These are phyloP conservation scores for Zymoseptoria ardabiliae DNA, from an alignment of 2,329 filamentous ascomycete species.

Conservation along the genomic window DNA sequence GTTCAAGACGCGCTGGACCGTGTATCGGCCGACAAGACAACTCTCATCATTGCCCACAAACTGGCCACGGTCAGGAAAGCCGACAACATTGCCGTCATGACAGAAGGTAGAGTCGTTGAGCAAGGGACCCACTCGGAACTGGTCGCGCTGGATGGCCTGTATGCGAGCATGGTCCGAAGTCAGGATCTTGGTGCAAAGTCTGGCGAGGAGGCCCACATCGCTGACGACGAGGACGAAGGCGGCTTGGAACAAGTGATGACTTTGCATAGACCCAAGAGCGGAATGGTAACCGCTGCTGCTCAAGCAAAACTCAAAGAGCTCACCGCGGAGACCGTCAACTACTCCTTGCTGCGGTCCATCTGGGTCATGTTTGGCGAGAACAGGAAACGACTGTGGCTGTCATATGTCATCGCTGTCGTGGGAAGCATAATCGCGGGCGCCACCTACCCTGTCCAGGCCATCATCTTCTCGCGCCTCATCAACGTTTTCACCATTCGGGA, in stretches of 20 bases:
- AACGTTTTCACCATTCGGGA: slow-evolving; percentile 40
- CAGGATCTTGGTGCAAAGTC: slow-evolving; percentile 38
- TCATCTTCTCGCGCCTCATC: slow-evolving; percentile 45
- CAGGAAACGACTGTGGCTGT: slow-evolving; percentile 29
- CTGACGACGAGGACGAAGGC: slow-evolving; percentile 20
- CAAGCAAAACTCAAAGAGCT: slow-evolving; percentile 27
- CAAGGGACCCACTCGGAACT: slow-evolving; percentile 38
- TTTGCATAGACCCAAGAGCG: slow-evolving; percentile 21
- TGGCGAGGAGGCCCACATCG: slow-evolving; percentile 15
- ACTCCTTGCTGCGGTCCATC: slow-evolving; percentile 31
- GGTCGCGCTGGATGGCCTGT: slow-evolving; percentile 32
- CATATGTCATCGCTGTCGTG: slow-evolving; percentile 31
- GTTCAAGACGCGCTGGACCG: slow-evolving; percentile 30
- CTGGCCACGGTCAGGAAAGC: slow-evolving; percentile 39
- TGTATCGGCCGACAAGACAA: slow-evolving; percentile 28
- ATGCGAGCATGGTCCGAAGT: slow-evolving; percentile 38
- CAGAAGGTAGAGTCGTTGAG: slow-evolving; percentile 37
- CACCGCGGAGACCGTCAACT: slow-evolving; percentile 22
- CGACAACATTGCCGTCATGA: slow-evolving; percentile 41
- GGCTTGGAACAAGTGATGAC: slow-evolving; percentile 24
- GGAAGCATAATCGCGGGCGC: slow-evolving; percentile 33
- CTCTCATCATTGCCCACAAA: slow-evolving; percentile 38
- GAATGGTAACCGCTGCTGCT: slow-evolving; percentile 23
- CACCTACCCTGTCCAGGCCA: slow-evolving; percentile 42
- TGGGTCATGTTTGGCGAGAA: slow-evolving; percentile 32